phyloP scores from a whole-genome alignment of 805 yeast species.

The Ogataea degrootiae region DNA sequence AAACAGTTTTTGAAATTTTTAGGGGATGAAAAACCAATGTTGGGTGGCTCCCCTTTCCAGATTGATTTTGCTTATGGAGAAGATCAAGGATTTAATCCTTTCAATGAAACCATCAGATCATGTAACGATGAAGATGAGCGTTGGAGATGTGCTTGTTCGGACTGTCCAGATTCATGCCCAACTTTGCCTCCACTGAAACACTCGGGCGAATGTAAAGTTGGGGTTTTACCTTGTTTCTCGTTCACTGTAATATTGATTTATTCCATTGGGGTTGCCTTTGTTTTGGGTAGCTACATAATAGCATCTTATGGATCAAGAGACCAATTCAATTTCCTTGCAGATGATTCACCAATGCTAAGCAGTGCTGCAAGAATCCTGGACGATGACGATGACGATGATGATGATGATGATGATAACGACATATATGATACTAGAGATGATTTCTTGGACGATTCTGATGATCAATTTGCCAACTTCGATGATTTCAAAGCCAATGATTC shows the following conservation, averaged over 20 bases:
- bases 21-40: slow-evolving; percentile 89
- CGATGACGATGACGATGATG: slow-evolving; percentile 1
- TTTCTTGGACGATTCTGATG: slow-evolving; percentile 11
- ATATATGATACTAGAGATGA: background rate
- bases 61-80: slow-evolving; percentile 61
- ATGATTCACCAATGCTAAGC: slow-evolving; percentile 11
- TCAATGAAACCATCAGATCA: slow-evolving; percentile 23
- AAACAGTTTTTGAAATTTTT: slow-evolving; percentile 74
- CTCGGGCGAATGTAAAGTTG: slow-evolving; percentile 48
- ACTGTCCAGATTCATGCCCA: slow-evolving; percentile 82
- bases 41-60: slow-evolving; percentile 96
- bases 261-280: slow-evolving; percentile 14
- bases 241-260: slow-evolving; percentile 55
- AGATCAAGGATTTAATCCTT: slow-evolving; percentile 24
- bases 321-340: slow-evolving; percentile 10
- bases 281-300: slow-evolving; percentile 5
- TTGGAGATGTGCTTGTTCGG: slow-evolving; percentile 85
- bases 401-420: background rate
- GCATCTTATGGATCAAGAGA: slow-evolving; percentile 4
- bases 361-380: background rate
- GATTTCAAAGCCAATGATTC: slow-evolving; percentile 28
- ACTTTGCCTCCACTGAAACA: slow-evolving; percentile 43
- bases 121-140: slow-evolving; percentile 56
- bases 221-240: slow-evolving; percentile 68
- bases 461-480: slow-evolving; percentile 15